A percentile compares a stretch with the other conserved stretches of the same genome.
Evolutionary conservation across 2,329 filamentous ascomycete species (phyloP).

Genomic region (Apiospora koreana): DNA sequence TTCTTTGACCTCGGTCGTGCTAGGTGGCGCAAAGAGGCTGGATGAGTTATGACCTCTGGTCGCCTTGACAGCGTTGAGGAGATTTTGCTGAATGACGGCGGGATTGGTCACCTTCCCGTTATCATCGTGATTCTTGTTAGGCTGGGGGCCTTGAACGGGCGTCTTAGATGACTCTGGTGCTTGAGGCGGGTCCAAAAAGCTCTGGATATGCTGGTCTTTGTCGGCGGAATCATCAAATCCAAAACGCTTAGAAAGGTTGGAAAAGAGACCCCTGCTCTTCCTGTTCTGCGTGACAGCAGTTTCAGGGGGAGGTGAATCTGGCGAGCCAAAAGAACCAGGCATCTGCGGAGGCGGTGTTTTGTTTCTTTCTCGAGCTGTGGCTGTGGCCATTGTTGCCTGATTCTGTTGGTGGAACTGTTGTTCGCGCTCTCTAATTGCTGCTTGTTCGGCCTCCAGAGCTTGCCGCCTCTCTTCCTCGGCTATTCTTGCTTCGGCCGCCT

Average conservation of each 20-base stretch:
- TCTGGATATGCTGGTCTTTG: slow-evolving; percentile 45
- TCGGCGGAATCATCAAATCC: slow-evolving; percentile 60
- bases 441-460: slow-evolving; percentile 72
- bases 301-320: slow-evolving; percentile 25
- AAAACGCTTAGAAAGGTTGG: slow-evolving; percentile 65
- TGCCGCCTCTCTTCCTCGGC: slow-evolving; percentile 80
- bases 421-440: slow-evolving; percentile 60
- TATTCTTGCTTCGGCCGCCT: slow-evolving; percentile 83
- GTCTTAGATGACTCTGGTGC: slow-evolving; percentile 23
- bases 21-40: slow-evolving; percentile 70
- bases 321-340: slow-evolving; percentile 68
- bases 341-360: slow-evolving; percentile 54
- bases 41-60: slow-evolving; percentile 76
- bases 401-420: slow-evolving; percentile 49
- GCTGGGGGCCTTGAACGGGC: slow-evolving; percentile 19
- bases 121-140: slow-evolving; percentile 34
- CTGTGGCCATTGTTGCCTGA: slow-evolving; percentile 36
- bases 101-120: slow-evolving; percentile 61
- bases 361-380: slow-evolving; percentile 38
- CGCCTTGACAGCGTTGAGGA: slow-evolving; percentile 76
- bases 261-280: slow-evolving; percentile 62
- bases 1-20: slow-evolving; percentile 75
- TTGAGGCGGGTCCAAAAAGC: slow-evolving; percentile 40
- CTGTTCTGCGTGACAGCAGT: slow-evolving; percentile 36
- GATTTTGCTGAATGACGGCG: slow-evolving; percentile 65